Percentiles rank a stretch among this genome's conserved stretches.
Evolutionary conservation across 164 flowering plant genomes (phyloP).

Genomic region (Hamamelis virginiana): DNA sequence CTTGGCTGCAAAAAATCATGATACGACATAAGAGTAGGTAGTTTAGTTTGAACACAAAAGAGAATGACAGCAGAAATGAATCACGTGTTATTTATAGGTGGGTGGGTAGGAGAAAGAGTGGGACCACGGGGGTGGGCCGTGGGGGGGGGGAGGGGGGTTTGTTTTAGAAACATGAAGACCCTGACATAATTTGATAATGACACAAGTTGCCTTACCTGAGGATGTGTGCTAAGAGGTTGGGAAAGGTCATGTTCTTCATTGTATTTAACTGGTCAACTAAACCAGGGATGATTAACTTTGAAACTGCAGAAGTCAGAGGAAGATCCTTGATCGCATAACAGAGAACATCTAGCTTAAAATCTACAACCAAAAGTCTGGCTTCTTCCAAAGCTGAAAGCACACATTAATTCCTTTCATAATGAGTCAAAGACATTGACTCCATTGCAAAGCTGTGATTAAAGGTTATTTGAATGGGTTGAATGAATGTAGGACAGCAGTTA

Average conservation of each 20-base stretch:
- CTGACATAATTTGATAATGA: not conserved
- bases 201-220: constrained; percentile 43
- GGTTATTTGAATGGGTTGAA: not conserved
- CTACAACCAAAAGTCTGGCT: constrained; percentile 44
- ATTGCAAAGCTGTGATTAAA: constrained; percentile 2
- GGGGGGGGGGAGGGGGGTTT: not conserved
- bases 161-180: too few relatives aligned
- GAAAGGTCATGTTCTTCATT: constrained; percentile 49
- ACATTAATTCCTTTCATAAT: constrained; percentile 1
- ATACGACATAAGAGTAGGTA: too few relatives aligned
- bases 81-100: too few relatives aligned
- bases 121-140: too few relatives aligned
- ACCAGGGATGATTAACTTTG: constrained; percentile 75
- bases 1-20: not conserved
- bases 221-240: constrained; percentile 50
- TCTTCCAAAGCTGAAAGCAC: constrained; percentile 60
- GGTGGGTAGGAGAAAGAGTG: too few relatives aligned
- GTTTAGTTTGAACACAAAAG: too few relatives aligned
- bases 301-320: constrained; percentile 54
- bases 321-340: constrained; percentile 68
- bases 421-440: not conserved
- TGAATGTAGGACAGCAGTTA: constrained; percentile 3
- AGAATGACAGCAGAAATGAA: too few relatives aligned
- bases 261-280: constrained; percentile 61
- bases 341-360: constrained; percentile 66